Base-by-base conservation (phyloP, 83 land plant species). In the Larix sibirica region DNA sequence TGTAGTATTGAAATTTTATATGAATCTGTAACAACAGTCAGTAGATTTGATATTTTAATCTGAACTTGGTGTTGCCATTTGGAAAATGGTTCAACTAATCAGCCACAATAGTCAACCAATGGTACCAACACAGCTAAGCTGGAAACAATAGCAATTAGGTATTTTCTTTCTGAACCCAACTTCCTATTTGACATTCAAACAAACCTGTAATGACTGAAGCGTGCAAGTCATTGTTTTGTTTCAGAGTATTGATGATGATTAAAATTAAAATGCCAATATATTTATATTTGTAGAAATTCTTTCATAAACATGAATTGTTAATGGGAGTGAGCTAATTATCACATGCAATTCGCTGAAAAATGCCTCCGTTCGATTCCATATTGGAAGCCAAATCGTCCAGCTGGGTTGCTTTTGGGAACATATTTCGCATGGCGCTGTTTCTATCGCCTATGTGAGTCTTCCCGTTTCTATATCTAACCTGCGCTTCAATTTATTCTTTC, bases 351-450 rank as follows among this genome's bases (percentile, higher is more conserved):
- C 38, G 20, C 31, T 73, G 10, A 42, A 73, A 73, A 5, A 73
- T 73, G 77, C 56, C 20, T 73, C 47, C 24, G 21, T 73, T 73
- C 56, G 21, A 3, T 40, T 73, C 56, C 9, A 42, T 73, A 7
- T 44, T 73, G 38, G 77, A 73, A 42, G 77, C 77, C 56, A 73
- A 18, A n/a, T 7, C 54, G 36, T 42, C 77, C 20, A 18, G 3
- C 10, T 73, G 77, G 77, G 77, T 73, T 5, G 77, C 77, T 42
- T 9, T 50, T 6, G 77, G 77, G n/a, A 42, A 73, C 77, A 42
- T 73, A 42, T 44, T 42, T 73, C 56, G 77, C 56, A 12, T 73
- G 23, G 21, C 54, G 8, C 23, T 73, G 24, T 73, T 73, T 73
- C 47, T 73, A 4, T 38, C 77, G 9, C 77, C 77, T 1, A 17